A percentile compares a stretch with the other conserved stretches of the same genome.
These are phyloP conservation scores for Rubia occidens DNA, from an alignment of 305 asterid species.

Conservation along the genomic window DNA sequence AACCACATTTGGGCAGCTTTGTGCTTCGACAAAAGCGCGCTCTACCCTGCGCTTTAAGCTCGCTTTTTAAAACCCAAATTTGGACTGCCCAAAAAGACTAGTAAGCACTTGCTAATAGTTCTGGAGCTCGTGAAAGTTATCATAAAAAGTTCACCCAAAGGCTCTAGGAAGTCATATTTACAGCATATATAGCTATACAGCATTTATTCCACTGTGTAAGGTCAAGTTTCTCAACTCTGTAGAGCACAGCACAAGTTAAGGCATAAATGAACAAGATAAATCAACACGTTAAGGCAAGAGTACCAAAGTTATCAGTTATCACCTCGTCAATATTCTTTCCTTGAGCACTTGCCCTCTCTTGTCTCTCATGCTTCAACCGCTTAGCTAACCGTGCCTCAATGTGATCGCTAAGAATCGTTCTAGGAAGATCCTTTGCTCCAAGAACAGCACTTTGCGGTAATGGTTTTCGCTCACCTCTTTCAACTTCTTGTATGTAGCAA, in stretches of 20 bases:
- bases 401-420: slow-evolving; percentile 84
- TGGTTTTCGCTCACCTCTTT: slow-evolving; percentile 78
- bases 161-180: neutral
- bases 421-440: slow-evolving; percentile 89
- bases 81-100: slow-evolving; percentile 5
- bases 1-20: too few species aligned
- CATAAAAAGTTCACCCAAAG: neutral
- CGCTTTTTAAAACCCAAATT: too few species aligned
- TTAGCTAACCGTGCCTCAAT: slow-evolving; percentile 66
- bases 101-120: neutral
- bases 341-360: slow-evolving; percentile 67
- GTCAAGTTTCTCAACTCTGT: neutral
- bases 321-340: slow-evolving; percentile 88
- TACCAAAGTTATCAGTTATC: slow-evolving; percentile 23
- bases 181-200: slow-evolving; percentile 3
- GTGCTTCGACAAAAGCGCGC: too few species aligned
- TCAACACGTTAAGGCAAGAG: neutral
- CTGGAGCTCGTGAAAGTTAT: neutral
- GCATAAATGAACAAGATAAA: slow-evolving; percentile 10
- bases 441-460: slow-evolving; percentile 90
- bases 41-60: too few species aligned
- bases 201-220: too few species aligned
- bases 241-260: neutral
- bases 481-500: slow-evolving; percentile 82
- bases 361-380: slow-evolving; percentile 75